A percentile compares a stretch with the other conserved stretches of the same genome.
Conservation (phyloP, 129 eudicot species). For the Flaveria sonorensis region DNA sequence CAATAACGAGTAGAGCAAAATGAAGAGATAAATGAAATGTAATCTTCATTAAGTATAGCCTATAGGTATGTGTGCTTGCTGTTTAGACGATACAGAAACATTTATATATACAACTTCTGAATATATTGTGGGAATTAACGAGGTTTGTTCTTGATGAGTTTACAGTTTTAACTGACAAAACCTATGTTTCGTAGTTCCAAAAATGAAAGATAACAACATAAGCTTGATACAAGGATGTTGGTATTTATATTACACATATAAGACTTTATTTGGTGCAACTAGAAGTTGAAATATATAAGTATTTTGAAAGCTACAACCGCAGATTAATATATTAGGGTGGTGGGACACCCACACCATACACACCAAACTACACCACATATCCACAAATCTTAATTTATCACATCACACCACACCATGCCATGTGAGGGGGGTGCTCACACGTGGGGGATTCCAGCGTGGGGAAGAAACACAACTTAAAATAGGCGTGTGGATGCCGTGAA, state of each 20-base stretch:
- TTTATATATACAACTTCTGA: background rate
- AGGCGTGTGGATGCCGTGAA: no score
- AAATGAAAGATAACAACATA: slow-evolving; percentile 1
- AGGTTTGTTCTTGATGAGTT: slow-evolving; percentile 16
- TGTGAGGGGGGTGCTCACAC: no score
- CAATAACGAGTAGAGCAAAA: slow-evolving; percentile 4
- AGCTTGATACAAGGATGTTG: slow-evolving; percentile 20
- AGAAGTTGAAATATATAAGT: no score
- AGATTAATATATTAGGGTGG: no score
- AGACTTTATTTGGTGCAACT: background rate
- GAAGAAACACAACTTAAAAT: no score
- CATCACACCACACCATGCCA: no score
- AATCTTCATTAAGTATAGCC: slow-evolving; percentile 19
- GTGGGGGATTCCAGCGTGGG: no score
- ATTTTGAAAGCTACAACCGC: no score
- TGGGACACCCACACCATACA: no score
- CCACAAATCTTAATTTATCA: no score
- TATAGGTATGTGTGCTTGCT: background rate
- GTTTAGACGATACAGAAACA: background rate
- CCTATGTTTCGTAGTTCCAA: slow-evolving; percentile 22
- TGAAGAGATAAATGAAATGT: slow-evolving; percentile 25
- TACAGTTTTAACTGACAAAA: slow-evolving; percentile 14
- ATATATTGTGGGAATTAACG: background rate
- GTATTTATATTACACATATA: background rate
- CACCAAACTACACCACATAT: no score